A percentile compares a stretch with the other conserved stretches of the same genome.
Evolutionary conservation across 164 flowering plant species (phyloP).

Genomic region (Brasenia schreberi): DNA sequence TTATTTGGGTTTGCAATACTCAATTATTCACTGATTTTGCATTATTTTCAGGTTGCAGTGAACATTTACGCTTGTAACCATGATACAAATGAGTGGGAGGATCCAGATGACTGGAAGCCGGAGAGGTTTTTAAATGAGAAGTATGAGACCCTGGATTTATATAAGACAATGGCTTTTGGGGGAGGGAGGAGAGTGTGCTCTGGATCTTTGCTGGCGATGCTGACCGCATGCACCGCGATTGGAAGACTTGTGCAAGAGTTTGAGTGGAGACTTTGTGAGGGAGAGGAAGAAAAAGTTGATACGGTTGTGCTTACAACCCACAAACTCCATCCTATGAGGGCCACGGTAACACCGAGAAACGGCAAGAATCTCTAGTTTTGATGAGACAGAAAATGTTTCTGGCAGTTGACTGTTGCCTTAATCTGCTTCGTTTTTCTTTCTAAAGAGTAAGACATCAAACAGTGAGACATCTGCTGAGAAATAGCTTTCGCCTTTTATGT

Average conservation of each 20-base stretch:
- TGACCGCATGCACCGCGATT: constrained; percentile 48
- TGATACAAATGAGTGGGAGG: constrained; percentile 71
- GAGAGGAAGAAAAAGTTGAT: constrained; percentile 57
- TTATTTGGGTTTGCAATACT: neutral
- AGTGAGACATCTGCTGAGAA: too few species aligned
- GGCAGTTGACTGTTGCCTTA: too few species aligned
- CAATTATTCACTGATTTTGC: neutral
- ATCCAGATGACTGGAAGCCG: constrained; percentile 70
- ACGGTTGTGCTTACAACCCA: constrained; percentile 61
- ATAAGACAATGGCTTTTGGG: constrained; percentile 97
- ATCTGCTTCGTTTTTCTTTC: too few species aligned
- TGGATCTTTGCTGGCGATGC: constrained; percentile 73
- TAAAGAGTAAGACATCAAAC: too few species aligned
- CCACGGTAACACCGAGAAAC: constrained; percentile 42
- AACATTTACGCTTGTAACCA: constrained; percentile 86
- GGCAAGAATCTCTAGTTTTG: too few species aligned
- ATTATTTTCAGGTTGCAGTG: constrained; percentile 47
- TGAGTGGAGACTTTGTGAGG: constrained; percentile 54
- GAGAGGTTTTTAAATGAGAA: constrained; percentile 58
- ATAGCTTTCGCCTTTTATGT: too few species aligned
- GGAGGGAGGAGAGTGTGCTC: constrained; percentile 89
- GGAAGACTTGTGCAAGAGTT: constrained; percentile 80
- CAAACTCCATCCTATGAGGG: constrained; percentile 67
- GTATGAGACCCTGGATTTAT: constrained; percentile 46
- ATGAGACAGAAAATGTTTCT: too few species aligned